Conservation (phyloP, 2,329 filamentous ascomycete genomes). For the Pestalotiopsis fici region DNA sequence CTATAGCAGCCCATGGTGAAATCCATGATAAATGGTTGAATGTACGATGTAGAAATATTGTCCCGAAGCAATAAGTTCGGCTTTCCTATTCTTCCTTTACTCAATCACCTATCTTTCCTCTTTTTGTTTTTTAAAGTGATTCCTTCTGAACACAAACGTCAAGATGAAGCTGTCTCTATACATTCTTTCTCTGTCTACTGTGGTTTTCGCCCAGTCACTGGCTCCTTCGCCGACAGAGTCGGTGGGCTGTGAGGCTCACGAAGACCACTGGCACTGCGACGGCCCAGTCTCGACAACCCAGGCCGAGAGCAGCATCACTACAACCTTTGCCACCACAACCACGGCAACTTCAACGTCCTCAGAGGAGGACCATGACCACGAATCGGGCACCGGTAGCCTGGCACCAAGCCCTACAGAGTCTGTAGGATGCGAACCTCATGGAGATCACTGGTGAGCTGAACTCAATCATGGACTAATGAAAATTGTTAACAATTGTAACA, state of each 20-base stretch:
- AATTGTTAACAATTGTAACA: background rate
- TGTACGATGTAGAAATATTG: background rate
- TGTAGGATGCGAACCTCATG: slow-evolving; percentile 36
- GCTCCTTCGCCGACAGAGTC: slow-evolving; percentile 28
- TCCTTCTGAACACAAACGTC: background rate
- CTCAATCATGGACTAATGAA: background rate
- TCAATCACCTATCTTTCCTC: background rate
- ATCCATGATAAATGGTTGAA: background rate
- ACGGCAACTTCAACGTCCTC: slow-evolving; percentile 2
- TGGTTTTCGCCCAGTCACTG: background rate
- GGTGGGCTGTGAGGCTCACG: slow-evolving; percentile 34
- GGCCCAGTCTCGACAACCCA: slow-evolving; percentile 14
- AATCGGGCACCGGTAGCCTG: slow-evolving; percentile 21
- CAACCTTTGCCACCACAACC: background rate
- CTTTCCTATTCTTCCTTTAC: background rate
- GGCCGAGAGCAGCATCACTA: background rate
- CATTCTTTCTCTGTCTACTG: background rate
- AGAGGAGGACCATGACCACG: slow-evolving; percentile 14
- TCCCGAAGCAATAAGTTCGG: too few species aligned
- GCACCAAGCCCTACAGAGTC: slow-evolving; percentile 36
- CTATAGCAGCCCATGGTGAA: background rate
- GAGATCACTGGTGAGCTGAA: slow-evolving; percentile 36
- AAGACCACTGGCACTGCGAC: slow-evolving; percentile 35
- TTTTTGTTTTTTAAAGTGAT: too few species aligned
- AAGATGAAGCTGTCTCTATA: background rate